Evolutionary conservation across 345 rosid species (phyloP).

Genomic region (Raphanus raphanistrum): DNA sequence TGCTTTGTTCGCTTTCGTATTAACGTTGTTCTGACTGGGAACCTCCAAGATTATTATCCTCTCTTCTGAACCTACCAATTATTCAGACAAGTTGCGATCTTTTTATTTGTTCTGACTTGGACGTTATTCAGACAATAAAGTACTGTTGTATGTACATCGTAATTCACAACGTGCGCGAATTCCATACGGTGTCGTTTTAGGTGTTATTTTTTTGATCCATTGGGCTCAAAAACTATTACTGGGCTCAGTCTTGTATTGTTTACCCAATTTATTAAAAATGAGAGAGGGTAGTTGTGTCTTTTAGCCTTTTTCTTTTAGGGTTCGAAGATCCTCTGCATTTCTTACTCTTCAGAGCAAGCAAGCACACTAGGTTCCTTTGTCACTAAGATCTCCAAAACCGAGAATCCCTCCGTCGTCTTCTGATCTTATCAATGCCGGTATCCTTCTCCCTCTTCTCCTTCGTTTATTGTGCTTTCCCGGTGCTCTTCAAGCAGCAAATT

Average conservation of each 20-base stretch:
- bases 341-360: slow-evolving; percentile 10
- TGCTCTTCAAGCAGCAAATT: background rate
- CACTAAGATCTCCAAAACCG: slow-evolving; percentile 11
- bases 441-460: background rate
- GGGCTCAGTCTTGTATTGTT: background rate
- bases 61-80: background rate
- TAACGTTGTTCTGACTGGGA: background rate
- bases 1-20: background rate
- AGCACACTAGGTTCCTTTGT: background rate
- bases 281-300: slow-evolving; percentile 31
- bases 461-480: background rate
- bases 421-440: slow-evolving; percentile 38
- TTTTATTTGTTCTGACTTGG: slow-evolving; percentile 2
- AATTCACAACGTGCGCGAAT: slow-evolving; percentile 27
- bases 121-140: background rate
- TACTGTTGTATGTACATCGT: background rate
- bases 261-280: background rate
- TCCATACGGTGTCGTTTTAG: background rate
- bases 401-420: slow-evolving; percentile 7
- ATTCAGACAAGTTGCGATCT: slow-evolving; percentile 14
- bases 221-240: background rate
- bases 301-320: slow-evolving; percentile 31
- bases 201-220: background rate
- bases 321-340: slow-evolving; percentile 24
- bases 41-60: background rate